Evolutionary conservation across 176 grass and related monocot species (phyloP).

Genomic region (Musa acuminata): DNA sequence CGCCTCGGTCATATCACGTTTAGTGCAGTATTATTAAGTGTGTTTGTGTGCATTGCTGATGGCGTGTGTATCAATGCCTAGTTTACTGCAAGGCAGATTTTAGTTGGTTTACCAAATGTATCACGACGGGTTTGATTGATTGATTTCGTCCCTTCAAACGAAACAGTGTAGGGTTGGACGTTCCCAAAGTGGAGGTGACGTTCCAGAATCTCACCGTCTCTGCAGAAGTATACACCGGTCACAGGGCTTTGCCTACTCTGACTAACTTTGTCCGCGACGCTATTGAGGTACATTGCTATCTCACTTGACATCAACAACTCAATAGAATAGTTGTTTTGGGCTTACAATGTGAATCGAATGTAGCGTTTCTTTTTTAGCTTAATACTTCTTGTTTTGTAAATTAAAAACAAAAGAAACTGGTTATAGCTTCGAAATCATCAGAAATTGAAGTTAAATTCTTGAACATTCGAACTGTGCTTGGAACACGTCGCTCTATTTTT

Average conservation of each 20-base stretch:
- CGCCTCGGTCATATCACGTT: too few species aligned
- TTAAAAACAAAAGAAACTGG: too few species aligned
- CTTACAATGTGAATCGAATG: neutral
- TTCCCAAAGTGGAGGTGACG: conserved; percentile 53
- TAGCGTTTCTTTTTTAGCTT: neutral
- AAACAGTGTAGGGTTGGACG: conserved; percentile 37
- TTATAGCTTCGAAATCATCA: too few species aligned
- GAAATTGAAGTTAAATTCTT: too few species aligned
- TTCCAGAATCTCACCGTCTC: conserved; percentile 42
- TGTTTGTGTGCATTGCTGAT: too few species aligned
- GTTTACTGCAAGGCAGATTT: neutral
- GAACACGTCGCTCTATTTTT: too few species aligned
- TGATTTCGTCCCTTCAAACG: neutral
- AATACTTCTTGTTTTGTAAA: neutral
- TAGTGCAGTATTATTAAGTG: too few species aligned
- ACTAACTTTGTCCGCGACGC: conserved; percentile 38
- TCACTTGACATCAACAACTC: neutral
- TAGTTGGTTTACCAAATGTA: neutral
- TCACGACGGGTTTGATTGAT: neutral
- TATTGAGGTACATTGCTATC: conserved; percentile 26
- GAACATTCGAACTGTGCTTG: too few species aligned
- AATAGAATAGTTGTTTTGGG: neutral
- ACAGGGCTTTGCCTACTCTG: conserved; percentile 53
- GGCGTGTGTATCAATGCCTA: too few species aligned
- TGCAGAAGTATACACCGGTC: conserved; percentile 38